Conservation (phyloP, 768 basidiomycete genomes). For the Kockovaella imperatae region DNA sequence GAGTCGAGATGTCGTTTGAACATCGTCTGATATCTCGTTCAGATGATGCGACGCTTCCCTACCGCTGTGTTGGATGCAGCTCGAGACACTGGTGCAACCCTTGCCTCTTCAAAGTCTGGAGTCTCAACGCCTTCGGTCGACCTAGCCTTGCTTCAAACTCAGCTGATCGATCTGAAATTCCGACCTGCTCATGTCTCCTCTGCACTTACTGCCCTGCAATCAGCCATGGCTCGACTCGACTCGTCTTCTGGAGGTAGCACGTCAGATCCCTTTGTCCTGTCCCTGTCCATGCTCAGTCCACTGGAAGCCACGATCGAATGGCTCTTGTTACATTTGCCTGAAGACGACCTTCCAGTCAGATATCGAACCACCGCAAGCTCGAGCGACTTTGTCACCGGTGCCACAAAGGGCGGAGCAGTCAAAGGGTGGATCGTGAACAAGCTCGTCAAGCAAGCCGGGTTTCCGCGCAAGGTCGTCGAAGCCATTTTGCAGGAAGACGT, state of each 20-base stretch:
- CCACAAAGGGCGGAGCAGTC: constrained; percentile 49
- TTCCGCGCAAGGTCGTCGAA: constrained; percentile 64
- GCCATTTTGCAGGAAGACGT: constrained; percentile 46
- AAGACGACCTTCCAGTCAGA: constrained; percentile 67
- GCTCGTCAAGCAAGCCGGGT: constrained; percentile 74
- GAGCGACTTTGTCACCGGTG: constrained; percentile 41
- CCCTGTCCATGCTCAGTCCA: constrained; percentile 53
- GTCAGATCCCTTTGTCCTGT: constrained; percentile 51
- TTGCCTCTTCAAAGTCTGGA: constrained; percentile 20
- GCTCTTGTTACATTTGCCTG: constrained; percentile 71
- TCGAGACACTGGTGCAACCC: constrained; percentile 27
- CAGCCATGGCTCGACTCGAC: constrained; percentile 32
- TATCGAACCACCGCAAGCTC: constrained; percentile 40
- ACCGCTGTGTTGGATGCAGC: constrained; percentile 43
- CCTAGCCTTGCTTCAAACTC: constrained; percentile 49
- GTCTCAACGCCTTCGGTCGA: constrained; percentile 41
- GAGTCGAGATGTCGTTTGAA: constrained; percentile 6
- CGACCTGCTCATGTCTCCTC: constrained; percentile 48
- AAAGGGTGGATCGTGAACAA: constrained; percentile 73
- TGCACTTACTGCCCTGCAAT: constrained; percentile 51
- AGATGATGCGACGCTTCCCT: constrained; percentile 46
- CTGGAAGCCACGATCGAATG: constrained; percentile 77
- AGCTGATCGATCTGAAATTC: constrained; percentile 65
- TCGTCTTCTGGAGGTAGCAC: constrained; percentile 55
- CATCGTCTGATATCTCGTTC: background rate